Percentiles rank a stretch among this genome's conserved stretches.
Conservation (phyloP, 176 grass and related monocot genomes). For the Panicum miliaceum region DNA sequence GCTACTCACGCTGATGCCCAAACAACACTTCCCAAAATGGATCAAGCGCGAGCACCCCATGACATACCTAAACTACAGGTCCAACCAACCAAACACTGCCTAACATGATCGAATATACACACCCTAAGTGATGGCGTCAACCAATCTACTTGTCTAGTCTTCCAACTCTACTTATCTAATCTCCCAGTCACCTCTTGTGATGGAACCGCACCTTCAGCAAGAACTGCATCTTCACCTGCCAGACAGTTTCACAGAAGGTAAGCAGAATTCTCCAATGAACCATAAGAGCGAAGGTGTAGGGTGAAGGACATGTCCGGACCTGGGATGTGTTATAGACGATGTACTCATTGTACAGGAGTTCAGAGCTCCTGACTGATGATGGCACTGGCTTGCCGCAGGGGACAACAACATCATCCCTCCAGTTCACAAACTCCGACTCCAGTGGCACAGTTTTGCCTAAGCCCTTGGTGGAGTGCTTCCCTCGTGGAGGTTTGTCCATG, state of each 20-base stretch:
- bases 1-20: conserved; percentile 33
- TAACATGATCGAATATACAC: conserved; percentile 10
- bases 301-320: conserved; percentile 43
- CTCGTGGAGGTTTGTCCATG: conserved; percentile 87
- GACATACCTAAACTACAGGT: neutral
- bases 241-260: conserved; percentile 23
- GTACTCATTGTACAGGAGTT: conserved; percentile 93
- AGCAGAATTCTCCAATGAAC: neutral
- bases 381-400: conserved; percentile 91
- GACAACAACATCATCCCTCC: conserved; percentile 80
- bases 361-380: conserved; percentile 61
- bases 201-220: conserved; percentile 90
- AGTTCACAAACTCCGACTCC: conserved; percentile 77
- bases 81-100: too few relatives aligned
- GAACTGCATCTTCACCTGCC: conserved; percentile 98
- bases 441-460: conserved; percentile 85
- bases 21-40: conserved; percentile 41
- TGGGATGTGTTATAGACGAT: conserved; percentile 90
- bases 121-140: neutral
- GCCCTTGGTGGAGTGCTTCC: conserved; percentile 93
- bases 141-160: neutral
- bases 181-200: conserved; percentile 76
- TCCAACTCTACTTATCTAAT: conserved; percentile 4
- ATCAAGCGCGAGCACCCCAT: conserved; percentile 24
- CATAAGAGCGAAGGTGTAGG: neutral